Conservation (phyloP, 139 green algal species). For the Tetraselmis striata region DNA sequence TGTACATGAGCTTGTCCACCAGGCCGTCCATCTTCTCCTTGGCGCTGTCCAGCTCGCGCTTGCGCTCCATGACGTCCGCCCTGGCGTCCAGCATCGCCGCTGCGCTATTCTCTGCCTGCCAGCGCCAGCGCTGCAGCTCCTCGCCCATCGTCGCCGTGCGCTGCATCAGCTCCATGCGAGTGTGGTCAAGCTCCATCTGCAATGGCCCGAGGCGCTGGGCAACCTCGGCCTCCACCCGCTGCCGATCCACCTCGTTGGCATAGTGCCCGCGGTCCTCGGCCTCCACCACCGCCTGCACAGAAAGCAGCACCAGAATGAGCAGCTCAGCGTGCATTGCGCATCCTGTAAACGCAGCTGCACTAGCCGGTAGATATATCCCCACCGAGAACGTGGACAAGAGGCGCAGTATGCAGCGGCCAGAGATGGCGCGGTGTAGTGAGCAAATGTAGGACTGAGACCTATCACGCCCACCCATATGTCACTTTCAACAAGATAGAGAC, state of each 20-base stretch:
- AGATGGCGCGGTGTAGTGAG: no score
- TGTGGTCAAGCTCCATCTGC: neutral
- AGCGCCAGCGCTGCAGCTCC: slow-evolving; percentile 56
- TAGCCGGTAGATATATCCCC: no score
- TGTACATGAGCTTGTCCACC: slow-evolving; percentile 59
- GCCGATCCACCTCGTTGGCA: neutral
- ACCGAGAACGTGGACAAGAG: no score
- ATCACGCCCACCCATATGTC: no score
- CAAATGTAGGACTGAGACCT: no score
- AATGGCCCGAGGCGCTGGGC: neutral
- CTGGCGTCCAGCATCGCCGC: slow-evolving; percentile 61
- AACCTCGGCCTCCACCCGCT: neutral
- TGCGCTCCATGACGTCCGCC: slow-evolving; percentile 63
- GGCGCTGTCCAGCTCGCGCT: slow-evolving; percentile 57
- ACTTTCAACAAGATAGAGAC: no score
- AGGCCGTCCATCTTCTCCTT: slow-evolving; percentile 69
- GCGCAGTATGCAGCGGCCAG: no score
- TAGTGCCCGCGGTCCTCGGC: neutral
- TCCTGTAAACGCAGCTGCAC: no score
- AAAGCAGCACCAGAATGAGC: no score
- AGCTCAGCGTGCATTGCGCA: no score
- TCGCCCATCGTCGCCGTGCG: slow-evolving; percentile 11
- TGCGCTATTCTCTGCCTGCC: slow-evolving; percentile 48
- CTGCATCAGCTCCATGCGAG: neutral
- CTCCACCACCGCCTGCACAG: neutral